Conservation (phyloP, 1,139 yeast species). For the Geotrichum aggregatum region DNA sequence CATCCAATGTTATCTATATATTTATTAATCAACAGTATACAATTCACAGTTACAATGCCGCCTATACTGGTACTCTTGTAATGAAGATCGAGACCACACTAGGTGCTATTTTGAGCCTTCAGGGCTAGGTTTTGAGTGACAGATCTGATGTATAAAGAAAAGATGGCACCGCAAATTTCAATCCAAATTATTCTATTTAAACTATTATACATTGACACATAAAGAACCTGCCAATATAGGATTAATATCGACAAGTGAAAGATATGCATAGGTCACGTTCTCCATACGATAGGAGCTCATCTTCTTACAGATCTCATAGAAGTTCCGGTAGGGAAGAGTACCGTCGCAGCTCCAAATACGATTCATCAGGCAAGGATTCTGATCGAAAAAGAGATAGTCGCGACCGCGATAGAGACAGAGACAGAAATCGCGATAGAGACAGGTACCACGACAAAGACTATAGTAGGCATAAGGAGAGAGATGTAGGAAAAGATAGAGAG, state of each 20-base stretch:
- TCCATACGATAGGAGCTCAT: conserved; percentile 9
- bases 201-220: neutral
- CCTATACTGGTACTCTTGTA: no score
- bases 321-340: conserved; percentile 7
- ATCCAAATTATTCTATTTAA: no score
- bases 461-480: conserved; percentile 19
- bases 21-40: no score
- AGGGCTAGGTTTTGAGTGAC: neutral
- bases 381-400: conserved; percentile 22
- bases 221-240: no score
- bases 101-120: neutral
- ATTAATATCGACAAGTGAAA: neutral
- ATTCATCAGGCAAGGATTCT: conserved; percentile 5
- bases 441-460: conserved; percentile 9
- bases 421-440: conserved; percentile 22
- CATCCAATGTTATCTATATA: no score
- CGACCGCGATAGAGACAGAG: conserved; percentile 14
- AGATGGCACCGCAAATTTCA: no score
- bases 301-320: conserved; percentile 3
- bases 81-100: no score
- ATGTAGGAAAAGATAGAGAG: conserved; percentile 5
- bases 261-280: conserved; percentile 13
- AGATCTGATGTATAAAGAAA: neutral
- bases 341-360: conserved; percentile 4
- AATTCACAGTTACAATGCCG: no score